A percentile compares a stretch with the other conserved stretches of the same genome.
Evolutionary conservation across 1,139 yeast species (phyloP).

Genomic region (Sugiyamaella neomexicana): DNA sequence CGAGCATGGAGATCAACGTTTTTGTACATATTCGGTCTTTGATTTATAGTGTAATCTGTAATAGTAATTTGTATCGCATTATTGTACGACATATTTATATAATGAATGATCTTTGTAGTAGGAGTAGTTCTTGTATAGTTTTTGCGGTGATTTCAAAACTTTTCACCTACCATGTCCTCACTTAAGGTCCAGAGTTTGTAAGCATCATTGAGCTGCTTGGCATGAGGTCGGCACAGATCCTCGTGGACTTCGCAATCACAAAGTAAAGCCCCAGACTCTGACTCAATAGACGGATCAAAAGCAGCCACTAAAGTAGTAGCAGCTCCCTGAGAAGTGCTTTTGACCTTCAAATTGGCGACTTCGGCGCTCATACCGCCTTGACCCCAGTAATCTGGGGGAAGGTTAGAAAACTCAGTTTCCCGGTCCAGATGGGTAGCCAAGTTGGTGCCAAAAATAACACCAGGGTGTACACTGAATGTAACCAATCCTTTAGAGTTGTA

Average conservation of each 20-base stretch:
- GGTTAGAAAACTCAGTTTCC: background rate
- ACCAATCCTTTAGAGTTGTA: conserved; percentile 16
- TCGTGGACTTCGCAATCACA: conserved; percentile 16
- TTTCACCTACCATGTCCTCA: conserved; percentile 15
- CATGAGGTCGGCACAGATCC: conserved; percentile 14
- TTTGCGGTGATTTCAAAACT: no score
- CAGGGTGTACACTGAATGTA: conserved; percentile 23
- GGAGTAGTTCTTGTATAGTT: no score
- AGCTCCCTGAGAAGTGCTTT: conserved; percentile 15
- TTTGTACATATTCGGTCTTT: no score
- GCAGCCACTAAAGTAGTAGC: conserved; percentile 20
- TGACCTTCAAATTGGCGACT: background rate
- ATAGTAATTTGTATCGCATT: no score
- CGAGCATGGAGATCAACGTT: no score
- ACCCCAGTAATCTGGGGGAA: conserved; percentile 18
- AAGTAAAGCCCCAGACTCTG: conserved; percentile 1
- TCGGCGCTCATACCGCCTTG: background rate
- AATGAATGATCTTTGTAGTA: no score
- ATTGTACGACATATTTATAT: no score
- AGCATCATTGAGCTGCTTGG: conserved; percentile 15
- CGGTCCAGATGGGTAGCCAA: conserved; percentile 7
- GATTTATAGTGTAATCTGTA: no score
- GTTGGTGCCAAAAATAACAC: conserved; percentile 17
- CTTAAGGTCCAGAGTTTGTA: conserved; percentile 13
- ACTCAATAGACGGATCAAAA: conserved; percentile 13